Conservation (phyloP, 2,329 filamentous ascomycete species). For the Diaporthe sp. region DNA sequence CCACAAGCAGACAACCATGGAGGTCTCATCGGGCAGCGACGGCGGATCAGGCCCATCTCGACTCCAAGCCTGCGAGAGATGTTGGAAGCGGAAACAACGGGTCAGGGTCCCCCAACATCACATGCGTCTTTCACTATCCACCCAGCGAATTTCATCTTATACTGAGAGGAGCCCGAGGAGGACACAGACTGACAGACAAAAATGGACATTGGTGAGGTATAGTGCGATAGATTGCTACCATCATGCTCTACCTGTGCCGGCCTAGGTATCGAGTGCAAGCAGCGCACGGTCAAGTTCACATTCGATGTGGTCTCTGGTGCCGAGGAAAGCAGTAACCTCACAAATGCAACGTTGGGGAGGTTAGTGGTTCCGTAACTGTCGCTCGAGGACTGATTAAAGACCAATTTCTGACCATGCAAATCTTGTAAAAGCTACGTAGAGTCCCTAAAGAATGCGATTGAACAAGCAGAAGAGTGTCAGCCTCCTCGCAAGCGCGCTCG, state of each 20-base stretch:
- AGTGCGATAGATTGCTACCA: neutral
- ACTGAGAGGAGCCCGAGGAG: no score
- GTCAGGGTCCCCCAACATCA: neutral
- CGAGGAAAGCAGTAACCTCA: neutral
- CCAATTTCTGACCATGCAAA: neutral
- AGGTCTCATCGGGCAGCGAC: neutral
- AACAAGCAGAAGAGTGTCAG: neutral
- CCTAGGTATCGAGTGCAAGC: neutral
- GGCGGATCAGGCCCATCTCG: neutral
- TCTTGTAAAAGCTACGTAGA: neutral
- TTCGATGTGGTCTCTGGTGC: neutral
- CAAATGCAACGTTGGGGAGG: neutral
- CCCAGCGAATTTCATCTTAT: no score
- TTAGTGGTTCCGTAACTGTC: neutral
- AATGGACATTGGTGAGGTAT: neutral
- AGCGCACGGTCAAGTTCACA: neutral
- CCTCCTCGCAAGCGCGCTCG: neutral
- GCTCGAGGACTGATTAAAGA: neutral
- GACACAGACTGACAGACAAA: no score
- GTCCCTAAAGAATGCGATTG: neutral
- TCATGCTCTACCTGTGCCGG: neutral
- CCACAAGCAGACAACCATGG: neutral
- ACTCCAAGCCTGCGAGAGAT: neutral
- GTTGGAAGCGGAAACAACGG: conserved; percentile 12
- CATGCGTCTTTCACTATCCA: no score